phyloP scores from a whole-genome alignment of 2,329 filamentous ascomycete species.

The Triangularia setosa region DNA sequence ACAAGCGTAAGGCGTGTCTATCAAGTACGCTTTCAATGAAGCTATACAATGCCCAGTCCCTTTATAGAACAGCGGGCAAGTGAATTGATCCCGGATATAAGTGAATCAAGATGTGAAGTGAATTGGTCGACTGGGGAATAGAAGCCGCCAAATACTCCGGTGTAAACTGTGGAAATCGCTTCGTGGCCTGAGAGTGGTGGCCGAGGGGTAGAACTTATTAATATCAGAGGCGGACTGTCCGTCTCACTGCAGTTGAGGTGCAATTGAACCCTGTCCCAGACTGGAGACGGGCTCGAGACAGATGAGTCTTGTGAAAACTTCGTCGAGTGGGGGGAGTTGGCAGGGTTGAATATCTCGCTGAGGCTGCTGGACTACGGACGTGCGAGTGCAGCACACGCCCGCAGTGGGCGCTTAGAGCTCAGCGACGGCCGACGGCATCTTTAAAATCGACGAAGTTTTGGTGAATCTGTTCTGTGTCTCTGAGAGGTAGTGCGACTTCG shows the following conservation, averaged over 20 bases:
- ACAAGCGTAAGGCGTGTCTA: not conserved
- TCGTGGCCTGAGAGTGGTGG: not conserved
- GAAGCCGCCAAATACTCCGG: not conserved
- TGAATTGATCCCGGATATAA: not conserved
- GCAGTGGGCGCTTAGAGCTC: slow-evolving; percentile 90
- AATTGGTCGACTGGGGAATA: not conserved
- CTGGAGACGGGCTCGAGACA: slow-evolving; percentile 32
- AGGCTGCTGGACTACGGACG: slow-evolving; percentile 82
- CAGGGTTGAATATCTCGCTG: slow-evolving; percentile 63
- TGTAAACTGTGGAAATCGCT: not conserved
- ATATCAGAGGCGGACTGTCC: slow-evolving; percentile 26
- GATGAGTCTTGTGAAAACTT: slow-evolving; percentile 63
- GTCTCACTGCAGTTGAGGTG: slow-evolving; percentile 14
- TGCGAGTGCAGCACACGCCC: slow-evolving; percentile 52
- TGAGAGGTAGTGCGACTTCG: slow-evolving; percentile 56
- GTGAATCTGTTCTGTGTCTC: slow-evolving; percentile 33
- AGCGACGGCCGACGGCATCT: slow-evolving; percentile 74
- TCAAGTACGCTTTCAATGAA: not conserved
- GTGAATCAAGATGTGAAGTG: not conserved
- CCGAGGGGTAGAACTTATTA: slow-evolving; percentile 17
- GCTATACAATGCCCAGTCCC: not conserved
- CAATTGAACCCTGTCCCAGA: slow-evolving; percentile 12
- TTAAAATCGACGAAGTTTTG: slow-evolving; percentile 62
- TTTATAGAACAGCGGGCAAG: not conserved
- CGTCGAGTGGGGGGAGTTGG: slow-evolving; percentile 57